Percentiles rank a stretch among this genome's conserved stretches.
Conservation (phyloP, 331 rosid species). For the Arachis monticola region DNA sequence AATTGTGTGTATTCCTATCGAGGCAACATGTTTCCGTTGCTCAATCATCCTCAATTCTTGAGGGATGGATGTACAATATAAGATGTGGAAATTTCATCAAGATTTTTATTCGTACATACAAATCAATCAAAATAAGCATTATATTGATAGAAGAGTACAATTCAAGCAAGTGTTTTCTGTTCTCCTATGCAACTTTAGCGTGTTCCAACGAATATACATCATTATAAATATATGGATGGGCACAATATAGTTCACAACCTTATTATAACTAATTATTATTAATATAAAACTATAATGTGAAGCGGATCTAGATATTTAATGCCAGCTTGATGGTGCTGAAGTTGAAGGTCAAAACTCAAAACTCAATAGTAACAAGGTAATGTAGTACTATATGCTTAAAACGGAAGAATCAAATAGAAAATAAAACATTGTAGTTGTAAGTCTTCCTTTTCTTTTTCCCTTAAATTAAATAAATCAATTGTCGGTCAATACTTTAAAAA, state of each 20-base stretch:
- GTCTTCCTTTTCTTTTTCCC: not conserved
- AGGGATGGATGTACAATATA: not conserved
- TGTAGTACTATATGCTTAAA: not conserved
- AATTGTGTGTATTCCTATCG: not conserved
- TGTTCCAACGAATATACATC: constrained; percentile 38
- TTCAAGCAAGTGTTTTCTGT: constrained; percentile 60
- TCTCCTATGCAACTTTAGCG: constrained; percentile 62
- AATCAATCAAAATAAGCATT: constrained; percentile 21
- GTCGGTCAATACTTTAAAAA: constrained; percentile 38
- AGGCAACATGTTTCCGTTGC: constrained; percentile 36
- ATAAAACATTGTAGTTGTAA: not conserved
- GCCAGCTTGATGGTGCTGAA: constrained; percentile 43
- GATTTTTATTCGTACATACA: not conserved
- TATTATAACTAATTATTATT: not conserved
- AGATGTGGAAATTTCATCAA: constrained; percentile 5
- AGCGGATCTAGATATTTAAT: constrained; percentile 14
- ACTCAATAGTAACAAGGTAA: constrained; percentile 29
- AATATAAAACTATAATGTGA: constrained; percentile 21
- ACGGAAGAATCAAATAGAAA: not conserved
- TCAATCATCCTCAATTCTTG: constrained; percentile 27
- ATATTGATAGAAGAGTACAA: constrained; percentile 47
- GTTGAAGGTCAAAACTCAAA: constrained; percentile 31
- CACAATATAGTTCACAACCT: constrained; percentile 17
- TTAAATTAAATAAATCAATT: constrained; percentile 23
- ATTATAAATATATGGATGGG: constrained; percentile 41